Base-by-base conservation (phyloP, 352 stramenopile genomes). In the Pythium chondricola region DNA sequence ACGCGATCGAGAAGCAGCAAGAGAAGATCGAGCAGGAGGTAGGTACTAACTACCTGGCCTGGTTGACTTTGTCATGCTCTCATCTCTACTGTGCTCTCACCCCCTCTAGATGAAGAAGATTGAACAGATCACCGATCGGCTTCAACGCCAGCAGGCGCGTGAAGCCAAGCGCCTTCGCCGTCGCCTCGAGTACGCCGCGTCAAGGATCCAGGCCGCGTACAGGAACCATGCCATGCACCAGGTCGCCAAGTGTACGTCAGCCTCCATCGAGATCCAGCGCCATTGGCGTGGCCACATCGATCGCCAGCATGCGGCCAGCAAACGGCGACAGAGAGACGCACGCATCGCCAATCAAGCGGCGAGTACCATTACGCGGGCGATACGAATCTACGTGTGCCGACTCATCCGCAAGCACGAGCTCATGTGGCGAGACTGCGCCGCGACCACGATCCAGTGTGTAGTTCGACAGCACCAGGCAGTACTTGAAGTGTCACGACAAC, bases 1-100 rank as follows among this genome's bases (percentile, higher is more conserved):
- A 74, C 20, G 76, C 74, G 4, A 86, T 93, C 37, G 65, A 88
- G 44, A 85, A 83, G 39, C 78, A 93, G 48, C 76, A 88, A 29
- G 56, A 85, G 30, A 90, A 89, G 55, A 85, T 93, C 48, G 73
- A 88, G 45, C 57, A 30, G 26, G 76, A 93, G 67, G 81, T 89
- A 29, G 31, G 38, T 36, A 2, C 13, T 11, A 25, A 31, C 29
- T 20, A 13, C 22, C 24, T 26, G 30, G 11, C n/a, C 17, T 33
- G n/a, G 18, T 43, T 6, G 22, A 27, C 40, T 35, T 17, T 36
- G n/a, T 38, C 31, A 54, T 16, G 30, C 10, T 40, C 11, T 22
- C 16, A 1, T 27, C 24, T 3, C 14, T 2, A 17, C 10, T 30
- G 5, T 36, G 29, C 8, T 17, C 16, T 33, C 7, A 13, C 29